Evolutionary conservation across 2,329 filamentous ascomycete species (phyloP).

Genomic region (Sporothrix variecibatus): DNA sequence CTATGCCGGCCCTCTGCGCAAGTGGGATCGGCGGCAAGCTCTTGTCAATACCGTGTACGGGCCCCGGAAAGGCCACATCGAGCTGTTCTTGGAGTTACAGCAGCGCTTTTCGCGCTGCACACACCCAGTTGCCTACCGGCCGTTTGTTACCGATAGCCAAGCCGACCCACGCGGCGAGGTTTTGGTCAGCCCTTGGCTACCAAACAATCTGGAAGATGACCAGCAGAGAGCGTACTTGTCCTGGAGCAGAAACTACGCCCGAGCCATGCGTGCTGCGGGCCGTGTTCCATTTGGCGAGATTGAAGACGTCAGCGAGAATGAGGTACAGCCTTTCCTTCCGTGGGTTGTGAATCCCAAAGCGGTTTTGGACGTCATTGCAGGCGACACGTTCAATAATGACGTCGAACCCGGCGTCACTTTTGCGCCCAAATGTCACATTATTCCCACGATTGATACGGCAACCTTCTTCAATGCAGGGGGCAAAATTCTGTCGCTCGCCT

Average conservation of each 20-base stretch:
- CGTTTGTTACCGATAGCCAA: constrained; percentile 35
- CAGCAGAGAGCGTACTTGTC: constrained; percentile 38
- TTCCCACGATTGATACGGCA: no score
- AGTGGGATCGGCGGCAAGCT: constrained; percentile 40
- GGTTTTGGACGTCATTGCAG: background rate
- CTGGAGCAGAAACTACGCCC: constrained; percentile 34
- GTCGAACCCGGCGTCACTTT: background rate
- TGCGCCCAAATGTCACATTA: no score
- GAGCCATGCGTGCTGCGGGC: background rate
- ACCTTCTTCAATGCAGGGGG: constrained; percentile 52
- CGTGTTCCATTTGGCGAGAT: background rate
- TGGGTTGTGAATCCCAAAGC: background rate
- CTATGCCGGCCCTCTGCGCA: constrained; percentile 43
- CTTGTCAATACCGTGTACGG: constrained; percentile 48
- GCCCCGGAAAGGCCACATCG: constrained; percentile 41
- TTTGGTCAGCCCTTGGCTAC: constrained; percentile 45
- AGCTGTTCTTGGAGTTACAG: constrained; percentile 28
- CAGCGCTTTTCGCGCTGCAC: background rate
- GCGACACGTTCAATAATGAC: no score
- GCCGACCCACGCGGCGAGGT: constrained; percentile 38
- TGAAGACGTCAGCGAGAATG: background rate
- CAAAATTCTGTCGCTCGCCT: constrained; percentile 54
- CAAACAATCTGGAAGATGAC: constrained; percentile 40
- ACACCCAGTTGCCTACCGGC: background rate
- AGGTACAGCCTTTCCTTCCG: background rate